phyloP scores from a whole-genome alignment of 441 rosid species.

The Euphorbia corollata region DNA sequence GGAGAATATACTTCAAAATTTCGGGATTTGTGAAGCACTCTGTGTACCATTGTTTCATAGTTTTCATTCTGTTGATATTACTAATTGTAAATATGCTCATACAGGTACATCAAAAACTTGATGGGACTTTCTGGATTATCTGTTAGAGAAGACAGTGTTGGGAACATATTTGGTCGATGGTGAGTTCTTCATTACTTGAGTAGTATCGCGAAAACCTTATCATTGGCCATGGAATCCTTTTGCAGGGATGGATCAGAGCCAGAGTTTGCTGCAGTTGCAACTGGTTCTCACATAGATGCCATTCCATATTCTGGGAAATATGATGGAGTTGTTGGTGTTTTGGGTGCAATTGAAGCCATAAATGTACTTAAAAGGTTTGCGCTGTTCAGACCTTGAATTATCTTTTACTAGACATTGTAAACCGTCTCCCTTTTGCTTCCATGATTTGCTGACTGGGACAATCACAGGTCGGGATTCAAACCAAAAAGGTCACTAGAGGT shows the following conservation, averaged over 20 bases:
- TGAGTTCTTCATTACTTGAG: conserved; percentile 30
- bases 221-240: conserved; percentile 11
- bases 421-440: too few species aligned
- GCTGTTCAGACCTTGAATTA: conserved; percentile 3
- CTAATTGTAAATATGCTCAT: conserved; percentile 11
- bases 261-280: conserved; percentile 60
- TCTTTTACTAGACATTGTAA: too few species aligned
- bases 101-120: conserved; percentile 63
- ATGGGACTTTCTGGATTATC: conserved; percentile 74
- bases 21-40: not conserved
- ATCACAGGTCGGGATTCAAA: conserved; percentile 62
- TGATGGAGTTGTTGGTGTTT: conserved; percentile 91
- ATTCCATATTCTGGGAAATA: conserved; percentile 91
- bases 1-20: not conserved
- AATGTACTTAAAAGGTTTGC: conserved; percentile 66
- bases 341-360: conserved; percentile 88
- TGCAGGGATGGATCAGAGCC: conserved; percentile 66
- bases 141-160: conserved; percentile 88
- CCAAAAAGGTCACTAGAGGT: conserved; percentile 81
- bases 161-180: conserved; percentile 89
- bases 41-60: not conserved
- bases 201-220: not conserved
- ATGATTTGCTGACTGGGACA: conserved; percentile 15
- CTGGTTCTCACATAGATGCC: conserved; percentile 94
- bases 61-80: conserved; percentile 6